Percentiles rank a stretch among this genome's conserved stretches.
Evolutionary conservation across 805 yeast genomes (phyloP).

Genomic region (Saccharomycopsis schoenii): DNA sequence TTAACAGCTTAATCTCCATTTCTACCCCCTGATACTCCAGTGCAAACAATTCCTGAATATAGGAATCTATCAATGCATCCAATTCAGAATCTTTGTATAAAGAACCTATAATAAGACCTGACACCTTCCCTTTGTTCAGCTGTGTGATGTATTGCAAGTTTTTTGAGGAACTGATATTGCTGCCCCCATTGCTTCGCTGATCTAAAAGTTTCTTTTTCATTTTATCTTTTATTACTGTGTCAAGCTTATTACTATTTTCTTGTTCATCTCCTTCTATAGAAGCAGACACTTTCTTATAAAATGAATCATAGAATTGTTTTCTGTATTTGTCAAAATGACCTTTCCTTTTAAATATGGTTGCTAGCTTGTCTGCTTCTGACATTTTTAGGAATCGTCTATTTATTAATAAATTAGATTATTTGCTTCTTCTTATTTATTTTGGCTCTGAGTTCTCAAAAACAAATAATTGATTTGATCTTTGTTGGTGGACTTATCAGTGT

Average conservation of each 20-base stretch:
- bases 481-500: too few species aligned
- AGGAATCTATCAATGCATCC: conserved; percentile 8
- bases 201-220: background rate
- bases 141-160: background rate
- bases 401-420: too few species aligned
- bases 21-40: background rate
- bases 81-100: conserved; percentile 13
- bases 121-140: conserved; percentile 14
- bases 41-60: conserved; percentile 3
- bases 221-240: background rate
- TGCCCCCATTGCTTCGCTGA: background rate
- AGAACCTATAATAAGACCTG: conserved; percentile 16
- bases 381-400: background rate
- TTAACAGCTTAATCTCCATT: background rate
- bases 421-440: background rate
- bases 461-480: too few species aligned
- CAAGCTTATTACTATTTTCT: background rate
- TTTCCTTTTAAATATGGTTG: conserved; percentile 10
- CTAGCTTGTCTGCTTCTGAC: conserved; percentile 11
- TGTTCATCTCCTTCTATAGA: background rate
- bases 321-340: conserved; percentile 15
- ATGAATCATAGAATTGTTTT: conserved; percentile 3
- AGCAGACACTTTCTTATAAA: background rate
- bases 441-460: background rate
- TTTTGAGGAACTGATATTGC: background rate